Conservation (phyloP, 768 basidiomycete species). For the Sporobolomyces pararoseus region DNA sequence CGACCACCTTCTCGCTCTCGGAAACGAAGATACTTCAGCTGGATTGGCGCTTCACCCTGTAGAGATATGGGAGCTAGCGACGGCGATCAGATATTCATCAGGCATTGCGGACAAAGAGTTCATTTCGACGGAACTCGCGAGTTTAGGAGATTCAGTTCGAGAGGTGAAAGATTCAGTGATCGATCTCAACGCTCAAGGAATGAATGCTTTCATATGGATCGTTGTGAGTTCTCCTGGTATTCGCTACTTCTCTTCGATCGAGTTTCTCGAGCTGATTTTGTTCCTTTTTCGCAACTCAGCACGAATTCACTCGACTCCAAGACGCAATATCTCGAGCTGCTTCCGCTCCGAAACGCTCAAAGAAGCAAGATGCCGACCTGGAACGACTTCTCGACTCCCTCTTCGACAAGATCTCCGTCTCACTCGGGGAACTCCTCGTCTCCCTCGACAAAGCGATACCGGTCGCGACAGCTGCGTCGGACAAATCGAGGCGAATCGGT, state of each 20-base stretch:
- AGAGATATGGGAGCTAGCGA: constrained; percentile 46
- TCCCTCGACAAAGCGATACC: constrained; percentile 45
- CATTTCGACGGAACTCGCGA: constrained; percentile 18
- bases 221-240: constrained; percentile 25
- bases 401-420: constrained; percentile 36
- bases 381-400: constrained; percentile 40
- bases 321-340: constrained; percentile 31
- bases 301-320: constrained; percentile 43
- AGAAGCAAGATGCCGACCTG: constrained; percentile 12
- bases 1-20: constrained; percentile 40
- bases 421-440: constrained; percentile 40
- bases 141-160: constrained; percentile 36
- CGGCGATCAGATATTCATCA: constrained; percentile 43
- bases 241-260: no score
- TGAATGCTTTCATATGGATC: constrained; percentile 44
- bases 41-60: constrained; percentile 41
- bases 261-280: no score
- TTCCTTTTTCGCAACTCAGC: no score
- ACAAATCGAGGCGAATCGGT: constrained; percentile 36
- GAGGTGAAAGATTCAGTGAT: constrained; percentile 46
- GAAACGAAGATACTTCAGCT: not conserved
- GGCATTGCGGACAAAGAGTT: constrained; percentile 38
- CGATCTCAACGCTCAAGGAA: constrained; percentile 41
- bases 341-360: not conserved
- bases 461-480: constrained; percentile 39